Base-by-base conservation (phyloP, 1,284 basidiomycete species). In the Phellinidium pouzarii region DNA sequence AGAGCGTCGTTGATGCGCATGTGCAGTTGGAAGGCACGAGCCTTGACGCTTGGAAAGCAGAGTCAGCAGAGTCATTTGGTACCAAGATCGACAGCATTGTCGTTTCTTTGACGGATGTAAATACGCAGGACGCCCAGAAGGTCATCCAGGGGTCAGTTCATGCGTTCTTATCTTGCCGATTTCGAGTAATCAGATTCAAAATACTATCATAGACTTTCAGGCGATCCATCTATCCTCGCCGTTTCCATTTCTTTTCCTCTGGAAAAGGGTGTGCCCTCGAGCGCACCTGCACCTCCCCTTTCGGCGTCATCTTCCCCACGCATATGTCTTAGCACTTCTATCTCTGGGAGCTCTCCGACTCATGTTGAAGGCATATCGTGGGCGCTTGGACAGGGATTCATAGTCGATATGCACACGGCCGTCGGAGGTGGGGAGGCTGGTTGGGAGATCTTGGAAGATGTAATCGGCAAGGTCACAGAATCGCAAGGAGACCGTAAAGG, bases 401-500 rank as follows among this genome's bases (percentile, higher is more conserved):
- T 79, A 12, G 76, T 91, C 58, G 79, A 87, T 61, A 71, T 90
- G 45, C 71, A 77, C 57, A 70, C 71, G 31, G 70, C 74, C 47
- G 68, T 85, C 48, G 68, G 73, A 7, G 63, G 64, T 8, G 62
- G 64, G 3, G 82, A 87, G 52, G 64, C 73, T 22, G 71, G 77
- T 5, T 83, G 88, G 70, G 89, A 92, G 54, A 71, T 71, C 1
- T 76, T 93, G 29, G 85, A 90, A 61, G 88, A 90, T 54, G 66
- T 88, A 38, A 74, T 93, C 52, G 74, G 76, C 50, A 84, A 82
- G 61, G 77, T 80, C 11, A 77, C 74, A 26, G 68, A 74, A 71
- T 59, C 66, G 70, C 11, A 56, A 42, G 45, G 54, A 20, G 57
- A 55, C n/a, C 29, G 40, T 11, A 72, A 71, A 36, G 71, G 76